Evolutionary conservation across 225 moss, liverwort and hornwort species (phyloP), one percentile per base, ranked within the genome.

Genomic region (Climacium dendroides): DNA sequence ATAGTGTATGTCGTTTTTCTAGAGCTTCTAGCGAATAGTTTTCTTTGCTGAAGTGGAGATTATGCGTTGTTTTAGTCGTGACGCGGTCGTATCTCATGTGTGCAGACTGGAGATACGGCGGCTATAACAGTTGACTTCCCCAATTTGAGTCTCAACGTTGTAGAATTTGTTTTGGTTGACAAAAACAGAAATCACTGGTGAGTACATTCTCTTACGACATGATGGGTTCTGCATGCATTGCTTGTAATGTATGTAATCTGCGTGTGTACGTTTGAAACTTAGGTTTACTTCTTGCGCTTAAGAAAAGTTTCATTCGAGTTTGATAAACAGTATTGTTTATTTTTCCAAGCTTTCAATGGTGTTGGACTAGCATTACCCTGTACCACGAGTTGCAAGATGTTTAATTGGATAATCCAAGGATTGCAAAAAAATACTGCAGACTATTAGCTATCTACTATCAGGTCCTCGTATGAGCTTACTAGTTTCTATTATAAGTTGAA

Each of bases 91-190:
- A 26, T 50, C 41, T 65, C 58, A 50, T 63, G 55, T 43, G 50
- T 74, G 80, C 92, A 97, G 96, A 89, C 87, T 67, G 96, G 96
- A 52, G 91, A 94, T 74, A 90, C 90, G 78, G 95, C 94, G 25
- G 82, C 89, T 64, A 41, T 97, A 19, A 93, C 86, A 75, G 76
- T 98, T 79, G 93, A 93, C 35, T 78, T 95, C 58, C 79, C 89
- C 79, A 95, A 95, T 84, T 67, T 84, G 29, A 92, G 86, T 39
- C 87, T 96, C 58, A 88, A 92, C 71, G 94, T 89, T 58, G 89
- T 98, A 67, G 98, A 98, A 87, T 98, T 98, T 85, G 91, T 98
- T 63, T 64, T 98, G 83, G 94, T 94, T 79, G 97, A 97, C 85
- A 92, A 90, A 85, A 89, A 92, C 71, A 93, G 90, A 87, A 95